Evolutionary conservation across 352 stramenopile genomes (phyloP), one percentile per base, ranked within the genome.

Genomic region (Phytopythium aichiense): DNA sequence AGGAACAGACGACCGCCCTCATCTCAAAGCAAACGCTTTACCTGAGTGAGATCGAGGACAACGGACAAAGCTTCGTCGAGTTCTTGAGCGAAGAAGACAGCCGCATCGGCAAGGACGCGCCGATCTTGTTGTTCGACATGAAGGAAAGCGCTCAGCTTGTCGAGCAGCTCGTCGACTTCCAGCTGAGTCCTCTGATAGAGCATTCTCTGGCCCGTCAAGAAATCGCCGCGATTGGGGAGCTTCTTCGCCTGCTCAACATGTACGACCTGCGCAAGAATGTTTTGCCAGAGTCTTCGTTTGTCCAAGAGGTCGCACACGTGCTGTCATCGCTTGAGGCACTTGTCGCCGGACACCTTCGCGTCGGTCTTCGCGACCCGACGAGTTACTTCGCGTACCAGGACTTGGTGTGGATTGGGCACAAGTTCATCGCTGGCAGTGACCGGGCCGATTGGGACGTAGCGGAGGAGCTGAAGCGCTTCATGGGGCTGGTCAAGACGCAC

Each of bases 341-440:
- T 22, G 64, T 94, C 40, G 79, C 85, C 31, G 73, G 70, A 4
- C 37, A 88, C 0, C 52, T 92, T 38, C 67, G 70, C 12, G 61
- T 92, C 11, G 77, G 81, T 2, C 63, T 89, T 49, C 83, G 85
- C 5, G 77, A 81, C 49, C 83, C 85, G 22, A 67, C 78, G 20
- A 88, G 67, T 16, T 92, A 85, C 63, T 76, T 87, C 50, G 79
- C 81, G 7, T 94, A 92, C 63, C 84, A 96, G 61, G 84, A 96
- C 43, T 84, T 96, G 51, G 73, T 90, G n/a, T 96, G 87, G 87
- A 87, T 83, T 43, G 87, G 82, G 1, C 84, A 94, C 63, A 78
- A 73, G 50, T 87, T 88, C 56, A 59, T 72, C 13, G 48, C 30
- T 7, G 59, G 37, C 3, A 40, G 68, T 13, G 58, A 62, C n/a